phyloP scores from a whole-genome alignment of 163 green algal genomes.

The Coccomyxa subellipsoidea region DNA sequence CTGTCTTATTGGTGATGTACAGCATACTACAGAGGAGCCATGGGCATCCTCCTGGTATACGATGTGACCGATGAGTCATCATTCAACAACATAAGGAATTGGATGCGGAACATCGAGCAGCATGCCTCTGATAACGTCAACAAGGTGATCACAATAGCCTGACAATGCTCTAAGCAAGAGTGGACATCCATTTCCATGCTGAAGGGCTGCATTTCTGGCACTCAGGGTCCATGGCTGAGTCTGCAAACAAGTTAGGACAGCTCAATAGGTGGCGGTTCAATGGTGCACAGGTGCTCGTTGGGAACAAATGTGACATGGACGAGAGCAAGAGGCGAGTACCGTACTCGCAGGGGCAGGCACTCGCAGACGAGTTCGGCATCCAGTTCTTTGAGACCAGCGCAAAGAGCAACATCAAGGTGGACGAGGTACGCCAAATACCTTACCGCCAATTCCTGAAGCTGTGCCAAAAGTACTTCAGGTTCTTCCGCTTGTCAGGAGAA shows the following conservation, averaged over 20 bases:
- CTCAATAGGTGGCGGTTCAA: background rate
- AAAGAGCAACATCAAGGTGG: slow-evolving; percentile 88
- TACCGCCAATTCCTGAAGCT: no score
- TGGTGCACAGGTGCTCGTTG: slow-evolving; percentile 79
- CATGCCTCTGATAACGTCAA: slow-evolving; percentile 93
- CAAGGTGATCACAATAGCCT: slow-evolving; percentile 69
- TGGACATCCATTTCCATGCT: no score
- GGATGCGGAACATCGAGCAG: slow-evolving; percentile 97
- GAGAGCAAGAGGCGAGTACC: slow-evolving; percentile 75
- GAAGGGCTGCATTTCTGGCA: background rate
- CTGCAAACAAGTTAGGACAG: slow-evolving; percentile 5
- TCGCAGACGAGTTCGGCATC: slow-evolving; percentile 92
- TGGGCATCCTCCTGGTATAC: slow-evolving; percentile 97
- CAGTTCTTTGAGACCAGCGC: slow-evolving; percentile 95
- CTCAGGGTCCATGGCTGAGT: background rate
- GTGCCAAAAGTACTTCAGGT: no score
- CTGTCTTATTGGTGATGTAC: slow-evolving; percentile 11
- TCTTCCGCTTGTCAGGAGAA: no score
- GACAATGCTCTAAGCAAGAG: no score
- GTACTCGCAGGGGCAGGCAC: slow-evolving; percentile 67
- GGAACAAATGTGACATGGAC: slow-evolving; percentile 96
- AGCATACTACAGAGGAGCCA: slow-evolving; percentile 97
- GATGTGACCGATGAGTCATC: slow-evolving; percentile 93
- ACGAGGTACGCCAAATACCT: slow-evolving; percentile 63
- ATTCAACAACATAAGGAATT: slow-evolving; percentile 98